Base-by-base conservation (phyloP, 2,329 filamentous ascomycete species). In the Colletotrichum brevisporum region DNA sequence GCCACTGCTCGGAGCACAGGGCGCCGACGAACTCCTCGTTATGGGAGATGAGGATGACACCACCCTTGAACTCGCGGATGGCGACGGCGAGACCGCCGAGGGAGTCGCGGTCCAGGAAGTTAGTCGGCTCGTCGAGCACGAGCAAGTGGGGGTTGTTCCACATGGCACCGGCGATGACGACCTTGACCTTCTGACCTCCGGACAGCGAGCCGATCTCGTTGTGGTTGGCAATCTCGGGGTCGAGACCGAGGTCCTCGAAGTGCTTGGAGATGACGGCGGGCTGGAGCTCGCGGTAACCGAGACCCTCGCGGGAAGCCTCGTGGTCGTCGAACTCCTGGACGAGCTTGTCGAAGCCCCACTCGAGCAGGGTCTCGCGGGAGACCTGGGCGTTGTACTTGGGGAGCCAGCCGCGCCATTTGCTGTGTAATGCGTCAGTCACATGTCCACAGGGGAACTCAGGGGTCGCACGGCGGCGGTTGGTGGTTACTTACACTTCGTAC, bases 71-170 rank as follows among this genome's bases (percentile, higher is more conserved):
- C 78, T 98, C 96, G 74, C 95, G 94, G 77, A 99, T 98, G 73
- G 96, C 96, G 48, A 97, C 94, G n/a, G 96, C 95, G 63, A 99
- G 89, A 81, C 95, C 96, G 78, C 96, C 97, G 18, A 99, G 91
- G 16, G 95, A 97, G 83, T 99, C 96, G 75, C 96, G 94, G 79
- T 99, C 96, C 86, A 99, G 90, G 89, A 98, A 99, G 86, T 99
- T 99, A 80, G 96, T 98, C 67, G 96, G 96, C 84, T 99, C 95
- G 88, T 99, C 96, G 26, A 99, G 91, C 56, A 99, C 96, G 71
- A 99, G 90, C 76, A 99, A 84, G 85, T 99, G 96, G 1, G 96
- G 96, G 86, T 98, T 98, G 85, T 98, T 98, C 95, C 95, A 97
- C 94, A 97, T 97, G 75, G 94, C 94, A 76, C 94, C 94, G 3